Evolutionary conservation across 768 basidiomycete species (phyloP).

Genomic region (Russula griseocarnosa): DNA sequence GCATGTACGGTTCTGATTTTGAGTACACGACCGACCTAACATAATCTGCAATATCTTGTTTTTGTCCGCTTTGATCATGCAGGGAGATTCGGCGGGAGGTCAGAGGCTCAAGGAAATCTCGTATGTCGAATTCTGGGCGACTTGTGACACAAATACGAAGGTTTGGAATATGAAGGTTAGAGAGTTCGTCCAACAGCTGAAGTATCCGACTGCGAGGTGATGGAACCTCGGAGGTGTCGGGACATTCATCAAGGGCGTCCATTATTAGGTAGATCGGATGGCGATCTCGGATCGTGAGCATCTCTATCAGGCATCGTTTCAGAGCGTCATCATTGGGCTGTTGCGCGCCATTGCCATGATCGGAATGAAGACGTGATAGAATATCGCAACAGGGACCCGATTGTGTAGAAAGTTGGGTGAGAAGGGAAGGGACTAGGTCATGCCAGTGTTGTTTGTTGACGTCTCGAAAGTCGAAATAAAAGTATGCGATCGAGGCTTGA

Average conservation of each 20-base stretch:
- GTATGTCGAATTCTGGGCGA: conserved; percentile 8
- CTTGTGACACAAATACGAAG: conserved; percentile 4
- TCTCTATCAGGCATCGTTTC: background rate
- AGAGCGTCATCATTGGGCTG: background rate
- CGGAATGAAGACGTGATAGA: background rate
- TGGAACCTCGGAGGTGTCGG: background rate
- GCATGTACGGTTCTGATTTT: background rate
- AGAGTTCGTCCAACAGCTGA: background rate
- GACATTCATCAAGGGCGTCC: conserved; percentile 2
- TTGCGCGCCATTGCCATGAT: background rate
- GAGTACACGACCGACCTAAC: background rate
- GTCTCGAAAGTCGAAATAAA: conserved; percentile 6
- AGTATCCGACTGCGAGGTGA: background rate
- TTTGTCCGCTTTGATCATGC: conserved; percentile 6
- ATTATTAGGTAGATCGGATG: background rate
- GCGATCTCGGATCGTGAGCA: background rate
- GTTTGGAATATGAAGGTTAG: background rate
- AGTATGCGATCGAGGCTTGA: background rate
- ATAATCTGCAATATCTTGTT: background rate
- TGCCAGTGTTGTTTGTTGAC: background rate
- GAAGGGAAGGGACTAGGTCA: conserved; percentile 9
- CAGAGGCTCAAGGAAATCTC: background rate
- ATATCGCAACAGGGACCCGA: background rate
- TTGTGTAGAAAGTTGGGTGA: conserved; percentile 1
- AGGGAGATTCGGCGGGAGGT: background rate